Base-by-base conservation (phyloP, 1,139 yeast species). In the Hyphopichia fennica region DNA sequence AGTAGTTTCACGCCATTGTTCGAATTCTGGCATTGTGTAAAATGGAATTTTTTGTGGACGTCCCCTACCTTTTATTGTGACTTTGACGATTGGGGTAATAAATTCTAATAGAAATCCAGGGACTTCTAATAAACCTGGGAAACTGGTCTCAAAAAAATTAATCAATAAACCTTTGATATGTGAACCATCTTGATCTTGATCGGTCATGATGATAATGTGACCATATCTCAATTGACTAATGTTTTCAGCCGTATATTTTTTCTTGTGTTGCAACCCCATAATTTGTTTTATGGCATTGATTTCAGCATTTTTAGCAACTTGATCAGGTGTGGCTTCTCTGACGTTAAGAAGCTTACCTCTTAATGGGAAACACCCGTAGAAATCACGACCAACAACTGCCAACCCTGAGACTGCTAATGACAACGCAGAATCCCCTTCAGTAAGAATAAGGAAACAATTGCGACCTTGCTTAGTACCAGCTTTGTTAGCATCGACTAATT, bases 121-220 rank as follows among this genome's bases (percentile, higher is more conserved):
- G 40, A 93, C 79, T 47, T 86, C 87, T 35, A 95, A 72, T 50
- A 95, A 71, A 1, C 98, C 99, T 1, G 99, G 99, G 69, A 95
- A 95, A 37, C 96, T 87, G 4, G 95, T 80, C 63, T 93, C 98
- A 46, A 95, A 69, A 59, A 93, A 95, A 62, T 95, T 95, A 57
- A 95, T 95, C 48, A 95, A 81, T 54, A 95, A 77, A 49, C 99
- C 99, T 63, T 95, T 95, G 60, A 95, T 95, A 71, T 95, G 99
- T 17, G 96, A 87, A 45, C 99, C 99, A 76, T 95, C 99, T 57
- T 91, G 96, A 87, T 95, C 99, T 67, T 95, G 99, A 87, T 95
- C 99, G 4, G 99, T 90, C 99, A 95, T 95, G 58, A 95, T 90
- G 98, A 95, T 93, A 40, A 95, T 79, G 62, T 90, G 96, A 22